Percentiles rank a stretch among this genome's conserved stretches.
phyloP scores from a whole-genome alignment of 1,139 yeast species.

The Meyerozyma athensensis region DNA sequence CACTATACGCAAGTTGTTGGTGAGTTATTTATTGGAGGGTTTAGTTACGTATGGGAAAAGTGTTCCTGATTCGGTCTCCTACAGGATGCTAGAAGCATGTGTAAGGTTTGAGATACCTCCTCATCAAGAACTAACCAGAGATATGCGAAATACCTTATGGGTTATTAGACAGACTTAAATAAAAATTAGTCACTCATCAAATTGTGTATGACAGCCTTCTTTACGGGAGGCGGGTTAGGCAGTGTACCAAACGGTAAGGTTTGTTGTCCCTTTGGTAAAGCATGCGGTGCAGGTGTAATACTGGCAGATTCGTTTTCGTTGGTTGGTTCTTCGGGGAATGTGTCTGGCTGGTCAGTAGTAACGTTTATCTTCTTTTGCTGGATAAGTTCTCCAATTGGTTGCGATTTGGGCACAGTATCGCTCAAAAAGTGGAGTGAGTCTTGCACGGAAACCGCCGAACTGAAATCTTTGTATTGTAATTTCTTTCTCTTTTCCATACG shows the following conservation, averaged over 20 bases:
- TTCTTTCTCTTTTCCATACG: constrained; percentile 68
- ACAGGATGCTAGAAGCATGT: constrained; percentile 26
- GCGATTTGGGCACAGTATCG: constrained; percentile 65
- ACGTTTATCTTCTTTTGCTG: constrained; percentile 41
- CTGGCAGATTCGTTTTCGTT: constrained; percentile 6
- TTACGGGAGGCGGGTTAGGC: constrained; percentile 15
- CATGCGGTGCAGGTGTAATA: constrained; percentile 6
- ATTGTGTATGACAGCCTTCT: constrained; percentile 34
- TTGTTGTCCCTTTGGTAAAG: constrained; percentile 13
- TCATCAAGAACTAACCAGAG: constrained; percentile 18
- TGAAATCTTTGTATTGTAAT: constrained; percentile 68
- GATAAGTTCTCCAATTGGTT: constrained; percentile 49
- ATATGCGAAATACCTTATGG: constrained; percentile 30
- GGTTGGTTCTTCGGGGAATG: constrained; percentile 8
- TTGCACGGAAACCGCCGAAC: constrained; percentile 61
- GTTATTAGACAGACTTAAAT: constrained; percentile 16
- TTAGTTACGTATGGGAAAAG: constrained; percentile 26
- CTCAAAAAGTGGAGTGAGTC: constrained; percentile 66
- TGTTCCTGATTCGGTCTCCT: constrained; percentile 29
- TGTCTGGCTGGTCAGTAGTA: constrained; percentile 8
- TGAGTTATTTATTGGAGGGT: constrained; percentile 26
- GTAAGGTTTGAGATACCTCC: constrained; percentile 21
- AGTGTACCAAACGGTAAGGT: constrained; percentile 12
- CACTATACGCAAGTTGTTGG: constrained; percentile 13
- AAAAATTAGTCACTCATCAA: constrained; percentile 20